Percentiles rank a stretch among this genome's conserved stretches.
phyloP scores from a whole-genome alignment of 345 rosid species.

The Syzygium grande region DNA sequence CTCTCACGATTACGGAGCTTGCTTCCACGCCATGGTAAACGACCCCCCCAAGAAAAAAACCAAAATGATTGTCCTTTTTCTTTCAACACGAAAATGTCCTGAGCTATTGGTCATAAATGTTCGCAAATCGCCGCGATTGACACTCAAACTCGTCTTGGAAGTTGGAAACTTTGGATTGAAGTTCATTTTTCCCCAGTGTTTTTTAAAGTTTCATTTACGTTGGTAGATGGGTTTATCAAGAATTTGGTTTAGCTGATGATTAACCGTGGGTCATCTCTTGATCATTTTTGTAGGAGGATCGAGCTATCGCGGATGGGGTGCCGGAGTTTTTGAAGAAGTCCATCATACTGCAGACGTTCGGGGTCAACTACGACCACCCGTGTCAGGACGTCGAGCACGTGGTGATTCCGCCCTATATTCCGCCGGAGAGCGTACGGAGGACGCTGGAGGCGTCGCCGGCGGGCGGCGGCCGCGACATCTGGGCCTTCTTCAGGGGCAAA shows the following conservation, averaged over 20 bases:
- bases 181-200: background rate
- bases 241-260: background rate
- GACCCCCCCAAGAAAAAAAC: background rate
- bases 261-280: background rate
- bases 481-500: conserved; percentile 87
- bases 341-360: conserved; percentile 83
- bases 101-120: background rate
- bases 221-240: background rate
- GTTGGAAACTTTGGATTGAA: background rate
- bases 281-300: conserved; percentile 50
- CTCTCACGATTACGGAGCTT: conserved; percentile 89
- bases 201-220: background rate
- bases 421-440: conserved; percentile 45
- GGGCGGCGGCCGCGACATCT: conserved; percentile 57
- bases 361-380: conserved; percentile 72
- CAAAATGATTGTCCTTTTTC: background rate
- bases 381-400: conserved; percentile 80
- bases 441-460: conserved; percentile 34
- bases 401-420: conserved; percentile 89
- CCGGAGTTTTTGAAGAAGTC: conserved; percentile 84
- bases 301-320: conserved; percentile 69
- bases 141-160: background rate
- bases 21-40: conserved; percentile 82
- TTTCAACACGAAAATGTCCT: background rate
- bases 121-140: background rate